phyloP scores from a whole-genome alignment of 2,329 filamentous ascomycete species.

The Coniella vitis region DNA sequence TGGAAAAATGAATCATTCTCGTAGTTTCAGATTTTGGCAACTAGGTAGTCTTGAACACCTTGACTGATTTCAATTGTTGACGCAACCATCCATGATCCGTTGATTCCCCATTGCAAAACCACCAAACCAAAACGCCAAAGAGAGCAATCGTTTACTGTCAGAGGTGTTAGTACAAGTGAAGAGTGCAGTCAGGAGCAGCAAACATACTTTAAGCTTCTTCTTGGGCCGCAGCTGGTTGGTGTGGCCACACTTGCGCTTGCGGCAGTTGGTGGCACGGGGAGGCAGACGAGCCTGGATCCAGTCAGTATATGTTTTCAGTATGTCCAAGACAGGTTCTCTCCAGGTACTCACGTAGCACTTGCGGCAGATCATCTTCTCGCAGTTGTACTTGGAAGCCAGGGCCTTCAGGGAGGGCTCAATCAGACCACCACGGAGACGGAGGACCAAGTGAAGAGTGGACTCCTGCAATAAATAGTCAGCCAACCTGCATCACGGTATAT shows the following conservation, averaged over 20 bases:
- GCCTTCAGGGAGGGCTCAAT: conserved; percentile 99
- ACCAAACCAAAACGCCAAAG: conserved; percentile 30
- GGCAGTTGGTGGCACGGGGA: conserved; percentile 98
- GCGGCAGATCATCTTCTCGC: conserved; percentile 99
- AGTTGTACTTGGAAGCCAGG: conserved; percentile 99
- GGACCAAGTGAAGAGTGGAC: conserved; percentile 96
- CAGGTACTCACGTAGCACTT: conserved; percentile 89
- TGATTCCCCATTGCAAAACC: conserved; percentile 20
- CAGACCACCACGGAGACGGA: conserved; percentile 98
- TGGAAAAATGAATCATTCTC: conserved; percentile 2
- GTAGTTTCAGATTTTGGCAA: background rate
- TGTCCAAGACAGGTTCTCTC: background rate
- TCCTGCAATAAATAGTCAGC: conserved; percentile 50
- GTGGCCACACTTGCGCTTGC: conserved; percentile 99
- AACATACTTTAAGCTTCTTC: conserved; percentile 66
- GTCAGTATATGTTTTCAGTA: conserved; percentile 18
- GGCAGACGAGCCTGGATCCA: conserved; percentile 66
- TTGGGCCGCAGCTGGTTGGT: conserved; percentile 99
- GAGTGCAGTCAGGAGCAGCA: background rate
- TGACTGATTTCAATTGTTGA: background rate
- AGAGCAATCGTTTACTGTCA: conserved; percentile 65
- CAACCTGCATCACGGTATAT: background rate
- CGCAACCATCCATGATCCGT: background rate
- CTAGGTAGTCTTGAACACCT: conserved; percentile 1
- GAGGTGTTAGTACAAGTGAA: background rate